A percentile compares a stretch with the other conserved stretches of the same genome.
Evolutionary conservation across 306 rosid species (phyloP).

Genomic region (Dryas alaskensis): DNA sequence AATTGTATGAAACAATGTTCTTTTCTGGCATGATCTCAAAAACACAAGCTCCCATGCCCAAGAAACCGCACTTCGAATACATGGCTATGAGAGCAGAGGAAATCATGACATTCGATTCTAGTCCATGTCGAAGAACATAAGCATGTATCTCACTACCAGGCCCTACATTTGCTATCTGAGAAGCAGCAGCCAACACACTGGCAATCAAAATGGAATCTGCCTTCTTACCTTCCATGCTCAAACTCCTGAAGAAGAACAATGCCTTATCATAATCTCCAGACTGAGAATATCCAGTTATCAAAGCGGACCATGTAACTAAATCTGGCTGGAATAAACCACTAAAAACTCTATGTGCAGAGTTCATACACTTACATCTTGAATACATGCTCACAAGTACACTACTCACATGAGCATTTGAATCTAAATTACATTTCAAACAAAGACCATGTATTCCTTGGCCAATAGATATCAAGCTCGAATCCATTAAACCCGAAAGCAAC

Average conservation of each 20-base stretch:
- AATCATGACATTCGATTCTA: conserved; percentile 65
- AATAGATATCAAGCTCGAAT: conserved; percentile 46
- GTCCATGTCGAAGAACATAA: conserved; percentile 64
- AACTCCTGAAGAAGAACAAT: conserved; percentile 50
- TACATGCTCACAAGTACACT: conserved; percentile 81
- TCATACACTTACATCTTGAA: conserved; percentile 67
- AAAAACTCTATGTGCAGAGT: conserved; percentile 60
- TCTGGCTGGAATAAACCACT: conserved; percentile 56
- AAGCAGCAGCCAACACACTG: conserved; percentile 65
- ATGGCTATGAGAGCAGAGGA: conserved; percentile 73
- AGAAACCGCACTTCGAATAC: conserved; percentile 78
- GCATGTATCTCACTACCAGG: conserved; percentile 71
- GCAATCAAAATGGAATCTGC: conserved; percentile 69
- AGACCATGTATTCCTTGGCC: conserved; percentile 71
- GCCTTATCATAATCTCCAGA: conserved; percentile 56
- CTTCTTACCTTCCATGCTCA: conserved; percentile 50
- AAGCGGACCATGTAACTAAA: conserved; percentile 84
- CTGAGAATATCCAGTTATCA: conserved; percentile 70
- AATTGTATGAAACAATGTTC: conserved; percentile 67
- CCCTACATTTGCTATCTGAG: conserved; percentile 51
- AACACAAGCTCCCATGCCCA: conserved; percentile 53
- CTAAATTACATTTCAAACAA: conserved; percentile 53
- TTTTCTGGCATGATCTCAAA: conserved; percentile 52
- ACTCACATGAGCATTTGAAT: conserved; percentile 55
- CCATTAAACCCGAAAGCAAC: conserved; percentile 50